Base-by-base conservation (phyloP, 2,329 filamentous ascomycete species). In the Chaetomiaceae sp. region DNA sequence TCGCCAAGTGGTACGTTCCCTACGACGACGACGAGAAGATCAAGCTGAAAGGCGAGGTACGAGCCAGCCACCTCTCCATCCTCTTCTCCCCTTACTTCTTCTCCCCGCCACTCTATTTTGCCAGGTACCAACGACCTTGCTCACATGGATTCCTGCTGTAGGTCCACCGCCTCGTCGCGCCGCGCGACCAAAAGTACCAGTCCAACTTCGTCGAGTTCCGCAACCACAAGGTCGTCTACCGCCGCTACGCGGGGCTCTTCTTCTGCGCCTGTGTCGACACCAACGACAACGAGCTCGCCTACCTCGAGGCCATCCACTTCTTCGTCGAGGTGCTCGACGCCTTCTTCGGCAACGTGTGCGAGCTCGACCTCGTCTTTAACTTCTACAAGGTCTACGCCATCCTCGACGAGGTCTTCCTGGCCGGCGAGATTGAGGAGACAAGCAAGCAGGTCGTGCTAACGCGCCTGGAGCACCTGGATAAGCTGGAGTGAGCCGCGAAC, bases 21-120 rank as follows among this genome's bases (percentile, higher is more conserved):
- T 98, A 96, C 74, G 94, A 83, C 70, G 93, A 98, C 75, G 91
- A 97, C 67, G 89, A 98, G 68, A 98, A 98, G 75, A 88, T 98
- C 68, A 96, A 95, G 72, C 77, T 98, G 60, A 98, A 98, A 70
- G 93, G 93, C 77, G 93, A 98, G 74, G 86, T 88, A 71, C 48
- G 72, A 66, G 32, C 26, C 48, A 37, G 45, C 12, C 40, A 42
- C 41, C 24, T 38, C 37, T n/a, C 51, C 34, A 38, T 17, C 32
- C 30, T 33, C 14, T 12, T 20, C 36, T 12, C 7, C 17, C 22
- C 22, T 24, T 24, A 6, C 6, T 24, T 24, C 6, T 24, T 24
- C 9, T 24, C 22, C 9, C n/a, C n/a, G n/a, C n/a, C n/a, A n/a
- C n/a, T 24, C 22, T 24, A 6, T 24, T 24, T 24, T 24, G 5